These are phyloP conservation scores for Rosa multiflora DNA, from an alignment of 306 rosid species.

Conservation along the genomic window DNA sequence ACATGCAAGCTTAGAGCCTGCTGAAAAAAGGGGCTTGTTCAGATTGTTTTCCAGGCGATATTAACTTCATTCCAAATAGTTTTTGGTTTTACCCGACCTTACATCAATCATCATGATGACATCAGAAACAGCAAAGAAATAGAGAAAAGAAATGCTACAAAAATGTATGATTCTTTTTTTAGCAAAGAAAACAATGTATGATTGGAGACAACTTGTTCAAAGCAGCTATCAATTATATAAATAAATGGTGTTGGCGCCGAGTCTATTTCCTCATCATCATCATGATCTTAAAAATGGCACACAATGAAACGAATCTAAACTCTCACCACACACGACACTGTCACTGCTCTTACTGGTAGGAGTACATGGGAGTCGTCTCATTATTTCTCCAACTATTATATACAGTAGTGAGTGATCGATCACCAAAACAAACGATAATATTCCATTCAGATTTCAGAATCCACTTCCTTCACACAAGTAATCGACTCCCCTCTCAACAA, in stretches of 20 bases:
- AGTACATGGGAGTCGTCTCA: no score
- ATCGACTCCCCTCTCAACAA: no score
- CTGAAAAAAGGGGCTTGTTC: background rate
- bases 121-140: background rate
- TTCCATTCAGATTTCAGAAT: no score
- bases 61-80: background rate
- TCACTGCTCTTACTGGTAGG: no score
- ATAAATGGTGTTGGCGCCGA: background rate
- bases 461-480: no score
- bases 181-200: background rate
- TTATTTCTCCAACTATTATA: no score
- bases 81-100: background rate
- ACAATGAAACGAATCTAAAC: slow-evolving; percentile 7
- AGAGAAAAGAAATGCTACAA: background rate
- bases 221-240: slow-evolving; percentile 3
- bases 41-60: background rate
- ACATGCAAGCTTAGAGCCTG: background rate
- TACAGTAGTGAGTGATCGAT: no score
- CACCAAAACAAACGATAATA: no score
- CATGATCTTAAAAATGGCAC: background rate
- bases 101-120: background rate
- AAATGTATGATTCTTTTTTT: background rate
- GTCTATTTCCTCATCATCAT: slow-evolving; percentile 17
- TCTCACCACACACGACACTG: no score
- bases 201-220: slow-evolving; percentile 18